These are phyloP conservation scores for Pythium pyrilobum DNA, from an alignment of 352 stramenopile species.

Conservation along the genomic window DNA sequence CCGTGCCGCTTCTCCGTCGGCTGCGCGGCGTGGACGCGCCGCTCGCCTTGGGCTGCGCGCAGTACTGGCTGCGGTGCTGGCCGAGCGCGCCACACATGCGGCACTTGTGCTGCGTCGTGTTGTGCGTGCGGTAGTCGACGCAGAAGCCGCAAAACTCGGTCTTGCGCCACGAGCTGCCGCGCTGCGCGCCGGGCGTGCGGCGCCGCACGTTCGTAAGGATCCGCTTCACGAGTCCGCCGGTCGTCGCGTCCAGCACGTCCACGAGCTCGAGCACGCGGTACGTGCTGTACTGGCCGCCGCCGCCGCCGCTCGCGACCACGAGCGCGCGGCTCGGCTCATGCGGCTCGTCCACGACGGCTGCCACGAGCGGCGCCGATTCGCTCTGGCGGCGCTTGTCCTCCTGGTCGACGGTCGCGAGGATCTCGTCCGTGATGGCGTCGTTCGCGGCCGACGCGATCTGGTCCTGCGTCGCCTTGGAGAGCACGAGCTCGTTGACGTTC, in stretches of 20 bases:
- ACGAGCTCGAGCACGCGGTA: conserved; percentile 73
- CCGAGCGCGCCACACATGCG: conserved; percentile 51
- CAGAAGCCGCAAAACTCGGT: conserved; percentile 72
- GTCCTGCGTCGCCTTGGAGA: conserved; percentile 60
- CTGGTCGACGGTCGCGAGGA: conserved; percentile 52
- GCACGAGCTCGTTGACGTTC: conserved; percentile 54
- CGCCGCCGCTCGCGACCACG: no score
- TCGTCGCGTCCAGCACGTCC: conserved; percentile 71
- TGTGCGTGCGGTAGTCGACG: conserved; percentile 61
- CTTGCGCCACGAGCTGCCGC: background rate
- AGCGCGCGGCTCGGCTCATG: no score
- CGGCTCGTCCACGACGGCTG: background rate
- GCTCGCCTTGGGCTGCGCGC: conserved; percentile 17
- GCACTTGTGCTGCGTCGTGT: conserved; percentile 55
- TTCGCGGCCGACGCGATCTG: conserved; percentile 66
- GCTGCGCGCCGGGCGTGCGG: conserved; percentile 32
- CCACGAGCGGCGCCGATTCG: background rate
- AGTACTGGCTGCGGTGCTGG: conserved; percentile 58
- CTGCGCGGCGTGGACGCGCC: conserved; percentile 3
- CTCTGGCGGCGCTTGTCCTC: conserved; percentile 37
- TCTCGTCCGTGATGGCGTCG: conserved; percentile 71
- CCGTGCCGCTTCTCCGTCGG: background rate
- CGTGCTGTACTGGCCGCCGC: conserved; percentile 24
- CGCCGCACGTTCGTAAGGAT: conserved; percentile 64
- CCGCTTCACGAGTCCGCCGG: conserved; percentile 65